A percentile compares a stretch with the other conserved stretches of the same genome.
These are phyloP conservation scores for Fusarium tricinctum DNA, from an alignment of 2,329 filamentous ascomycete species.

Conservation along the genomic window DNA sequence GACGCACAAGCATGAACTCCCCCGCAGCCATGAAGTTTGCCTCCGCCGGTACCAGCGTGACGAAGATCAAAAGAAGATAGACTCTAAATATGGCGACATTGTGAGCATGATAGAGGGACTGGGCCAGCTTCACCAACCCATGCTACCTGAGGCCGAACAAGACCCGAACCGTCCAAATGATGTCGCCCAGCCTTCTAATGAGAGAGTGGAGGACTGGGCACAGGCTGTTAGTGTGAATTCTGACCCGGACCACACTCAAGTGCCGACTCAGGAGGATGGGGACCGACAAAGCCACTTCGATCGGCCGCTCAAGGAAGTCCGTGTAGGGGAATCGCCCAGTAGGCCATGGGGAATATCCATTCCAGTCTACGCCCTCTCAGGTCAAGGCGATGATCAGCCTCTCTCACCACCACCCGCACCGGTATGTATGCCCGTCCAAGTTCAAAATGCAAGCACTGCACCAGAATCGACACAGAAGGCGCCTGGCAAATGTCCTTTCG, in stretches of 20 bases:
- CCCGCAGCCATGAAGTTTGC: conserved; percentile 93
- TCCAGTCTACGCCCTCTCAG: conserved; percentile 67
- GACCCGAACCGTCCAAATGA: conserved; percentile 60
- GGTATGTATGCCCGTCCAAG: conserved; percentile 63
- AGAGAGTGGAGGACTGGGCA: conserved; percentile 89
- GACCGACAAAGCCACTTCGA: conserved; percentile 83
- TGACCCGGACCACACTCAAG: conserved; percentile 52
- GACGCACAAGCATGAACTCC: conserved; percentile 94
- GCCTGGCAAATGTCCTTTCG: conserved; percentile 71
- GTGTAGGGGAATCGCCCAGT: conserved; percentile 94
- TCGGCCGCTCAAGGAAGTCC: conserved; percentile 85
- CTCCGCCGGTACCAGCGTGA: conserved; percentile 91
- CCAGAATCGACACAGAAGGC: conserved; percentile 49
- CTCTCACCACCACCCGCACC: conserved; percentile 71
- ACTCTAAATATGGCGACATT: conserved; percentile 93
- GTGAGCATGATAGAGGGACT: conserved; percentile 95
- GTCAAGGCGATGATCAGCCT: conserved; percentile 58
- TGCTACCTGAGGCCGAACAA: conserved; percentile 74
- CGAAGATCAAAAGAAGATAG: conserved; percentile 85
- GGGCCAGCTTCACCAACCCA: conserved; percentile 87
- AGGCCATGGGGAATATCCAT: conserved; percentile 93
- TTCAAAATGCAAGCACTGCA: conserved; percentile 42
- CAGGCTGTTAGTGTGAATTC: conserved; percentile 75
- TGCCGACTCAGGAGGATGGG: conserved; percentile 58
- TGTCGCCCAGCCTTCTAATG: conserved; percentile 69